Conservation (phyloP, 495 filamentous ascomycete species). For the Xylaria intraflava region DNA sequence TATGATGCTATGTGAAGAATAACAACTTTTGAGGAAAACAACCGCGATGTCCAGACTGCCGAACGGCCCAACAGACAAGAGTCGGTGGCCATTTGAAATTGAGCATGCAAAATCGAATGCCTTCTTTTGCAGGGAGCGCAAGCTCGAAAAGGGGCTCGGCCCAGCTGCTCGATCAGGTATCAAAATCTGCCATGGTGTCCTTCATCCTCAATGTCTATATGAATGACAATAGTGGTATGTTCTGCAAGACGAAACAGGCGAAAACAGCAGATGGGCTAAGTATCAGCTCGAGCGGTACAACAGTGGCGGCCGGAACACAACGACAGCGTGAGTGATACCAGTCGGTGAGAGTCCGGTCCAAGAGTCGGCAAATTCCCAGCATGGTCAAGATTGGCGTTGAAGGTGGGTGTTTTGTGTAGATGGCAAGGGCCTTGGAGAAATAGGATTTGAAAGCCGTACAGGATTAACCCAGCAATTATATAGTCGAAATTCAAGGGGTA, state of each 20-base stretch:
- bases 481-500: slow-evolving; percentile 2
- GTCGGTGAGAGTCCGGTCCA: background rate
- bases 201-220: background rate
- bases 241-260: background rate
- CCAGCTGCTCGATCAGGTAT: background rate
- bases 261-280: background rate
- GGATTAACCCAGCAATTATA: background rate
- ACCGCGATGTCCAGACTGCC: background rate
- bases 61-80: background rate
- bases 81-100: background rate
- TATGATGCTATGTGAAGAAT: slow-evolving; percentile 7
- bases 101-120: background rate
- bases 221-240: background rate
- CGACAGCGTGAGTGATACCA: background rate
- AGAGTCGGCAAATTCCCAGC: background rate
- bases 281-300: background rate
- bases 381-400: background rate
- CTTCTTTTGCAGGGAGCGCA: background rate
- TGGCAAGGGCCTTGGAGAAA: background rate
- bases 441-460: background rate
- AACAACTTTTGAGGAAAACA: slow-evolving; percentile 6
- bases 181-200: background rate
- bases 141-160: background rate
- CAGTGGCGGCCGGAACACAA: background rate
- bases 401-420: background rate